Base-by-base conservation (phyloP, 139 green algal species). In the Chlorella sp. region DNA sequence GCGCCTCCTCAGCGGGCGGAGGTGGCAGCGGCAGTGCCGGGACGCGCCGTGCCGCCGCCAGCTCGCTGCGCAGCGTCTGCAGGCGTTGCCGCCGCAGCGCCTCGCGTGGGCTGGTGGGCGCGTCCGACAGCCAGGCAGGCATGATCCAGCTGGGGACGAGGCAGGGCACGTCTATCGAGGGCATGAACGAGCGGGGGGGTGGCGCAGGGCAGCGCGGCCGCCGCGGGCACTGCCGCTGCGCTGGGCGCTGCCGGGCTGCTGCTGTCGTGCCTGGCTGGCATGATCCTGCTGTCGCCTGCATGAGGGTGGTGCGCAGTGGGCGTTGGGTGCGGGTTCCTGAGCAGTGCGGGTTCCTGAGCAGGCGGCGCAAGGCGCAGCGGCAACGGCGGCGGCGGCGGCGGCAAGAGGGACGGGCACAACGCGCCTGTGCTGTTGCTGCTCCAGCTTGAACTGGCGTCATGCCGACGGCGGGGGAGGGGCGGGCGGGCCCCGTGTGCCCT, bases 131-230 rank as follows among this genome's bases (percentile, higher is more conserved):
- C 76, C 76, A 71, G 38, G 76, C 71, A 25, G 76, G 76, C 60
- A 73, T 41, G 7, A 82, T 25, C 76, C 76, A 82, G 23, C 76
- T 63, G 5, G 76, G 57, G 6, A 82, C 36, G 15, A 82, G 34
- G 69, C 34, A 17, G 69, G 69, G 69, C 69, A 75, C 36, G 25
- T 82, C 76, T 3, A 82, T 15, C 0, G 76, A 56, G 28, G 25
- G 36, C 26, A 73, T 72, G 57, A 82, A 72, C 1, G 76, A 23
- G 36, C 34, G 39, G 0, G 36, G 76, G 30, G 16, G 36, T 12
- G 26, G 47, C 73, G 20, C 15, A 18, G 60, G 16, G 36, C 63
- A 15, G 3, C 32, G 25, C 32, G 30, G 60, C 12, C 44, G 41
- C 44, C 76, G 36, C 30, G 36, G 30, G n/a, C 57, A 21, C 0